These are phyloP conservation scores for Sarcodon sp. DNA, from an alignment of 768 basidiomycete genomes.

Conservation along the genomic window DNA sequence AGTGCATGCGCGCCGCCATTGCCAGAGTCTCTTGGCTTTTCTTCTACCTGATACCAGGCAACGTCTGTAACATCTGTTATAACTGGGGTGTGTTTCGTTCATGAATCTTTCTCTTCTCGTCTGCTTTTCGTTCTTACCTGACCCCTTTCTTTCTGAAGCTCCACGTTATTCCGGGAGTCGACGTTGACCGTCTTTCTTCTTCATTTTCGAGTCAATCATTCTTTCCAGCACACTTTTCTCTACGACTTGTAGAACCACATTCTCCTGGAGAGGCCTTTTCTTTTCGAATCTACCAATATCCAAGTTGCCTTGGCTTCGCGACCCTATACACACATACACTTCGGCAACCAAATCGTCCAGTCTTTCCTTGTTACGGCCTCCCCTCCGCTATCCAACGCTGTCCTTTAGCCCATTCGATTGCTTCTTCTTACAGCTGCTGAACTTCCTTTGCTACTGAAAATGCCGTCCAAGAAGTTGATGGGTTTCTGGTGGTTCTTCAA, in stretches of 20 bases:
- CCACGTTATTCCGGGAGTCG: conserved; percentile 24
- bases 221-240: conserved; percentile 27
- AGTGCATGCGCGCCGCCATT: neutral
- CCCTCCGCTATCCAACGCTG: neutral
- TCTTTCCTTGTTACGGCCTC: neutral
- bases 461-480: conserved; percentile 65
- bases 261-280: conserved; percentile 38
- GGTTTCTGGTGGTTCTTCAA: conserved; percentile 65
- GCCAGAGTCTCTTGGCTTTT: neutral
- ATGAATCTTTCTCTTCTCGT: conserved; percentile 5
- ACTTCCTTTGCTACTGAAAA: conserved; percentile 14
- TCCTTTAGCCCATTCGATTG: neutral
- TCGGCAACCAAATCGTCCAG: neutral
- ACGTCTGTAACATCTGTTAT: neutral
- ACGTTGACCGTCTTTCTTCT: conserved; percentile 57
- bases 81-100: neutral
- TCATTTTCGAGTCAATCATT: conserved; percentile 20
- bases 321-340: neutral
- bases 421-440: neutral
- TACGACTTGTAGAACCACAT: conserved; percentile 21
- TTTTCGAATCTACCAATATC: conserved; percentile 4
- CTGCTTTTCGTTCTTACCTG: conserved; percentile 16
- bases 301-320: conserved; percentile 10
- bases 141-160: conserved; percentile 19
- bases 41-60: neutral